Base-by-base conservation (phyloP, 2,329 filamentous ascomycete species). In the Paradendryphiella salina region DNA sequence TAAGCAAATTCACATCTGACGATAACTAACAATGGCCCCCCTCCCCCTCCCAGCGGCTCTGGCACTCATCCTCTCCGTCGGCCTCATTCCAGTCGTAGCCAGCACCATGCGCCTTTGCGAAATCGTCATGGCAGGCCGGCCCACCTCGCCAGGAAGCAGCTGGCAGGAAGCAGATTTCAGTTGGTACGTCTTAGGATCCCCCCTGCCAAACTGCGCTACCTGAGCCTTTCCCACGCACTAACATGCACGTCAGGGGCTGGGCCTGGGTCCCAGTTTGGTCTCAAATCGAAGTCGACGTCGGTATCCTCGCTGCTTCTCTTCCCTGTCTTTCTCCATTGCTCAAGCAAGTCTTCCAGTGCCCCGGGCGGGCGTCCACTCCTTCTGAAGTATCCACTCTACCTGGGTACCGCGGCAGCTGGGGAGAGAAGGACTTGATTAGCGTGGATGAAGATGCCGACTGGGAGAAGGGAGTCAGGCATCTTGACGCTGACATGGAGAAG, bases 211-310 rank as follows among this genome's bases (percentile, higher is more conserved):
- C n/a, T n/a, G n/a, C n/a, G n/a, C n/a, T n/a, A n/a, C n/a, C n/a
- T n/a, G n/a, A n/a, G n/a, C n/a, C n/a, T n/a, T 15, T 50, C 37
- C 17, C 48, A 36, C n/a, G 11, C 5, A 13, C 51, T 57, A 37
- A 60, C 51, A 39, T 3, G 5, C 33, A 56, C 47, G 54, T 56
- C 18, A 15, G 49, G 49, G 49, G 49, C 17, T 65, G 63, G 60
- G 56, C 60, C 10, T 67, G 63, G 64, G 55, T 67, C 4, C 62
- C 65, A 6, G 60, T 67, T 1, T 69, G 66, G 66, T 67, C 64
- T 1, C 64, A 69, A 32, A 64, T 69, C 33, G 66, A 69, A 54
- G 65, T 69, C 38, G 63, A 67, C 36, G 49, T 65, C 2, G 57
- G 64, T 36, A 67, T 69, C 31, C 28, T 69, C 8, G 64, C 64